These are phyloP conservation scores for Dioscorea dumetorum DNA, from an alignment of 106 monocot species.

Conservation along the genomic window DNA sequence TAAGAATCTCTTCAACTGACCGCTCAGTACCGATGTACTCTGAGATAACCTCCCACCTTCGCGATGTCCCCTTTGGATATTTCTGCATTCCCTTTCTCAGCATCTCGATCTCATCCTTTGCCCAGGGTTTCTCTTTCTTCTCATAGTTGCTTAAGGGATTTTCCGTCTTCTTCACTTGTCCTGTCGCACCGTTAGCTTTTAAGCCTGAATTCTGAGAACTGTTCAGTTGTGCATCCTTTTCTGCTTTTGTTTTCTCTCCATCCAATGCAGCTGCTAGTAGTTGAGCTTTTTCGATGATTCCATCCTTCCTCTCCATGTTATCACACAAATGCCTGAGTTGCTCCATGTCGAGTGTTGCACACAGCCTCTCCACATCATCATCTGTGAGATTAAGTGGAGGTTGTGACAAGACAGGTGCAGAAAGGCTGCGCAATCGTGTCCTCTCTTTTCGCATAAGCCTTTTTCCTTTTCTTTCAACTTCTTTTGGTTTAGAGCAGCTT, in stretches of 20 bases:
- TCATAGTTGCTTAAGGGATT: constrained; percentile 29
- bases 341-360: constrained; percentile 56
- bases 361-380: constrained; percentile 60
- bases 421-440: constrained; percentile 55
- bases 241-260: constrained; percentile 7
- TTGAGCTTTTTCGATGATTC: constrained; percentile 24
- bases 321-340: constrained; percentile 54
- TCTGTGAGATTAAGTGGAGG: constrained; percentile 37
- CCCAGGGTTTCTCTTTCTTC: constrained; percentile 90
- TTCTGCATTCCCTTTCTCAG: constrained; percentile 82
- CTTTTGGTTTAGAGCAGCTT: constrained; percentile 66
- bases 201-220: not conserved
- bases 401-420: constrained; percentile 29
- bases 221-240: constrained; percentile 10
- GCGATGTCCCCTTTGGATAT: constrained; percentile 88
- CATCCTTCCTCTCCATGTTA: constrained; percentile 44
- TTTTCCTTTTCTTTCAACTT: constrained; percentile 81
- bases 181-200: constrained; percentile 14
- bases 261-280: constrained; percentile 35
- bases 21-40: constrained; percentile 88
- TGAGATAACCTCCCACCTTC: constrained; percentile 92
- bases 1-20: constrained; percentile 88
- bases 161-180: constrained; percentile 13
- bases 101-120: constrained; percentile 87
- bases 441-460: constrained; percentile 79